These are phyloP conservation scores for Pouteria campechiana DNA, from an alignment of 179 eudicot genomes.

Conservation along the genomic window DNA sequence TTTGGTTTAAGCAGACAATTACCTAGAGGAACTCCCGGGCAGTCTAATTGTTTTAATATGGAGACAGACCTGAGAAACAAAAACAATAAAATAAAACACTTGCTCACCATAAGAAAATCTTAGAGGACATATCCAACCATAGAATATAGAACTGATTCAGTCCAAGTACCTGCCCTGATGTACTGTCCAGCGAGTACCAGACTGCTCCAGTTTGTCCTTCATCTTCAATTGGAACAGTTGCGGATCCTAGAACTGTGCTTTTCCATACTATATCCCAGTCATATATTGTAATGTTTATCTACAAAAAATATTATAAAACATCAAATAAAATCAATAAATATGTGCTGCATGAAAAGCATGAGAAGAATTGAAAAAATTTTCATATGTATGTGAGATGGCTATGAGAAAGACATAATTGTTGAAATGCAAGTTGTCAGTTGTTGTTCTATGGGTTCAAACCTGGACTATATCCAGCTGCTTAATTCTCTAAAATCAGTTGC, in stretches of 20 bases:
- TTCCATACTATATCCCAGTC: constrained; percentile 97
- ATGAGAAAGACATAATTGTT: too few relatives aligned
- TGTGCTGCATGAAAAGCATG: neutral
- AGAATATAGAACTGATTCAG: neutral
- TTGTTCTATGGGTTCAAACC: too few relatives aligned
- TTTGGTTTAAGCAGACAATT: neutral
- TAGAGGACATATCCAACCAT: neutral
- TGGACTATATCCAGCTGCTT: too few relatives aligned
- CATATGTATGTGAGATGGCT: too few relatives aligned
- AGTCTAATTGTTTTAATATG: constrained; percentile 46
- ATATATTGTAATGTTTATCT: constrained; percentile 82
- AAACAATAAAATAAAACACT: too few relatives aligned
- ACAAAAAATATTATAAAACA: constrained; percentile 17
- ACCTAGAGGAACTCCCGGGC: constrained; percentile 59
- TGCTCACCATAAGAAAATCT: too few relatives aligned
- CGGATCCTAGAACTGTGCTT: constrained; percentile 91
- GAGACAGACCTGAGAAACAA: constrained; percentile 68
- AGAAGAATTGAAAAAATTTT: too few relatives aligned
- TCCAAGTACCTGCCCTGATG: constrained; percentile 73
- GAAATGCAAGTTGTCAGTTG: too few relatives aligned
- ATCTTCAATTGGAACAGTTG: constrained; percentile 51
- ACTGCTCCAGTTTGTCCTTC: constrained; percentile 74
- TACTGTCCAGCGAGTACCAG: constrained; percentile 69
- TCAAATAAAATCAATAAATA: constrained; percentile 7
- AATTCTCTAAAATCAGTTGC: too few relatives aligned